Percentiles rank a stretch among this genome's conserved stretches.
phyloP scores from a whole-genome alignment of 768 basidiomycete genomes.

The Lactarius akahatsu region DNA sequence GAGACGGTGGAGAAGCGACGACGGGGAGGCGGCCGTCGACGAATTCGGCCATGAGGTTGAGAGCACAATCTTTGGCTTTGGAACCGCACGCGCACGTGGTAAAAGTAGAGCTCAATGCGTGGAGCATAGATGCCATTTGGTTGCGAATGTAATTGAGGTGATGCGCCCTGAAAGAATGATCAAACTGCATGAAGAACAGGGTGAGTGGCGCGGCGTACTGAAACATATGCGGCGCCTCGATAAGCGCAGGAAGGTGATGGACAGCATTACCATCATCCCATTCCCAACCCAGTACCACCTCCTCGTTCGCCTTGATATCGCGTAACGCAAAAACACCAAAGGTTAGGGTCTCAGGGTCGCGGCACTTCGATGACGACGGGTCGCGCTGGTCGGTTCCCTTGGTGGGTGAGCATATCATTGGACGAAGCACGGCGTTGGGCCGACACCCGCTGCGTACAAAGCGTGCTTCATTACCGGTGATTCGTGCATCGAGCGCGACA shows the following conservation, averaged over 20 bases:
- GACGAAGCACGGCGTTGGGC: constrained; percentile 48
- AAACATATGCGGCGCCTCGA: constrained; percentile 56
- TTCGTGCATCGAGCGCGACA: constrained; percentile 76
- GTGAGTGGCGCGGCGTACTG: constrained; percentile 45
- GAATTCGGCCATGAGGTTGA: constrained; percentile 63
- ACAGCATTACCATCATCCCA: constrained; percentile 94
- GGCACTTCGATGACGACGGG: constrained; percentile 22
- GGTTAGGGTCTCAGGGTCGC: constrained; percentile 44
- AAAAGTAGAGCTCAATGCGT: constrained; percentile 67
- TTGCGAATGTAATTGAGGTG: constrained; percentile 54
- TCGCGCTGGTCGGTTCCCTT: constrained; percentile 29
- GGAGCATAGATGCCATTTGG: constrained; percentile 69
- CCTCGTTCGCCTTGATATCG: constrained; percentile 75
- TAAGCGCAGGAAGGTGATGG: constrained; percentile 69
- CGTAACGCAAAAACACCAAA: constrained; percentile 82
- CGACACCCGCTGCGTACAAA: constrained; percentile 64
- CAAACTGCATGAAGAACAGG: not conserved
- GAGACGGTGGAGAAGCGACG: constrained; percentile 31
- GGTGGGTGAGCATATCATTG: constrained; percentile 40
- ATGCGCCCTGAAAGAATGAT: constrained; percentile 39
- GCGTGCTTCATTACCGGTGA: constrained; percentile 59
- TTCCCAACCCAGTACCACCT: constrained; percentile 91
- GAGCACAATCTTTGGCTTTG: constrained; percentile 58
- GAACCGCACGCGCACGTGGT: constrained; percentile 74
- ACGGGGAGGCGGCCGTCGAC: constrained; percentile 45